Conservation (phyloP, 192 early-diverging fungal genomes). For the Pilaira anomala region DNA sequence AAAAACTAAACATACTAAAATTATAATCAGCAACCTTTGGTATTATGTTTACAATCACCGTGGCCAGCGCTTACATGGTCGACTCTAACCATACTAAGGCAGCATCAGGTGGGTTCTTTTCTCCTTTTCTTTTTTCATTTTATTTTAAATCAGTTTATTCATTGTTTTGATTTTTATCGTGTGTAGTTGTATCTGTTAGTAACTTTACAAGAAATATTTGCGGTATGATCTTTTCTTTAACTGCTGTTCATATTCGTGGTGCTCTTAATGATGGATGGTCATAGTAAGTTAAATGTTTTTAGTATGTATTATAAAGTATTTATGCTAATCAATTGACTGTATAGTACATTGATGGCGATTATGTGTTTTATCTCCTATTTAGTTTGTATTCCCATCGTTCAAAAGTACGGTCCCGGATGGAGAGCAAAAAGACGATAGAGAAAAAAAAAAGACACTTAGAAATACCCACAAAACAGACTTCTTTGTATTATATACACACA, state of each 20-base stretch:
- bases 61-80: constrained; percentile 15
- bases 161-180: no score
- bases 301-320: background rate
- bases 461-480: no score
- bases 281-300: constrained; percentile 18
- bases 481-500: background rate
- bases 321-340: background rate
- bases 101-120: constrained; percentile 17
- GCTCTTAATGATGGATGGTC: constrained; percentile 22
- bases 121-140: no score
- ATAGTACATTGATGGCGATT: constrained; percentile 15
- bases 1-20: no score
- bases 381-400: constrained; percentile 4
- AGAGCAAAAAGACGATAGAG: background rate
- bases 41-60: constrained; percentile 26
- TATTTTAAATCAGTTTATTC: no score
- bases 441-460: background rate
- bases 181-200: constrained; percentile 10
- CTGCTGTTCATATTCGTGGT: constrained; percentile 10
- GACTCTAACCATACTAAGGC: constrained; percentile 6
- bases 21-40: constrained; percentile 12
- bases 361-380: background rate
- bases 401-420: constrained; percentile 11
- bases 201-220: constrained; percentile 24
- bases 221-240: constrained; percentile 22